Conservation (phyloP, 148 eudicot species). For the Amaranthus cruentus region DNA sequence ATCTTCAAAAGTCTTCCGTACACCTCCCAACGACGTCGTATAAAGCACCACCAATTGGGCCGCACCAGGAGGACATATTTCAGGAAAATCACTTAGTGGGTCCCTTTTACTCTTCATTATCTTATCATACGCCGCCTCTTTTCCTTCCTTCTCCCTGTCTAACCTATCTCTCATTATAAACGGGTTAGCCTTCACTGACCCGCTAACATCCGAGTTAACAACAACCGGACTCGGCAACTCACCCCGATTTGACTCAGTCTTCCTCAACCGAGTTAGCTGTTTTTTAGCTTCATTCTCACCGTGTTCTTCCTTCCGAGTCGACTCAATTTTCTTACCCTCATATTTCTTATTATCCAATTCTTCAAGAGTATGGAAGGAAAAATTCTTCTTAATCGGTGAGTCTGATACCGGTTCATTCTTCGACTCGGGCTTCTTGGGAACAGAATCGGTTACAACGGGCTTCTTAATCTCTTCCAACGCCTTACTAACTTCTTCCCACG, state of each 20-base stretch:
- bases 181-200: constrained; percentile 64
- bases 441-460: constrained; percentile 4
- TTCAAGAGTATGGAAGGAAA: constrained; percentile 66
- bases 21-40: constrained; percentile 86
- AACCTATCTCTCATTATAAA: constrained; percentile 55
- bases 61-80: constrained; percentile 77
- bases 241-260: constrained; percentile 29
- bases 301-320: constrained; percentile 17
- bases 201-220: constrained; percentile 22
- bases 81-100: constrained; percentile 60
- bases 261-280: constrained; percentile 28
- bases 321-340: constrained; percentile 31
- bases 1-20: constrained; percentile 74
- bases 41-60: constrained; percentile 58
- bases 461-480: constrained; percentile 59
- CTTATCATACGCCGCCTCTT: constrained; percentile 33
- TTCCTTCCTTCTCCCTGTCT: constrained; percentile 77
- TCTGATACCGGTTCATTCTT: constrained; percentile 14
- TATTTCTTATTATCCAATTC: constrained; percentile 53
- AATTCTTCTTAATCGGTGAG: constrained; percentile 31
- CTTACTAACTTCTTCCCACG: constrained; percentile 96
- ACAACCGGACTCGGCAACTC: constrained; percentile 12
- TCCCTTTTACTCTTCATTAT: constrained; percentile 43
- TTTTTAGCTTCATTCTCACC: neutral
- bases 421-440: constrained; percentile 15